Percentiles rank a stretch among this genome's conserved stretches.
Conservation (phyloP, 2,329 filamentous ascomycete species). For the Furcasterigmium furcatum region DNA sequence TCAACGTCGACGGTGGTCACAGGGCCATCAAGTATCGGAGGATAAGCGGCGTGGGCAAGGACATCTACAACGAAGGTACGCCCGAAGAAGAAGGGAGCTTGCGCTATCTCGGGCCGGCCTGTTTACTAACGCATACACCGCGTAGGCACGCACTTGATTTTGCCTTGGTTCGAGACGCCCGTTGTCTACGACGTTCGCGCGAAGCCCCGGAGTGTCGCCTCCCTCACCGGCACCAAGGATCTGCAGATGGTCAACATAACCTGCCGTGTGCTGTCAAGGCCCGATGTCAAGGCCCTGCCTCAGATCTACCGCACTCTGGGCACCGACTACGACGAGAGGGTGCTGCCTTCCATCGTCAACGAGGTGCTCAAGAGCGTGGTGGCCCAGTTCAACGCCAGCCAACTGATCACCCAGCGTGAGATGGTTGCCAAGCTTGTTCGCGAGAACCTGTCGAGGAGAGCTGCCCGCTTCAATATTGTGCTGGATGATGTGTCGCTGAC, state of each 20-base stretch:
- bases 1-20: constrained; percentile 95
- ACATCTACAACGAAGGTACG: constrained; percentile 91
- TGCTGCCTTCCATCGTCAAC: constrained; percentile 96
- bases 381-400: constrained; percentile 96
- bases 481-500: constrained; percentile 97
- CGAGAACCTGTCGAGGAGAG: constrained; percentile 87
- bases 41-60: constrained; percentile 87
- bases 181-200: constrained; percentile 97
- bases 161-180: constrained; percentile 97
- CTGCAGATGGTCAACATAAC: constrained; percentile 99
- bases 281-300: constrained; percentile 81
- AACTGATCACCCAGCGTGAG: constrained; percentile 98
- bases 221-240: constrained; percentile 97
- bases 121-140: constrained; percentile 1
- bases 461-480: constrained; percentile 94
- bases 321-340: constrained; percentile 93
- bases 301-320: constrained; percentile 97
- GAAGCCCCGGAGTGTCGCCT: constrained; percentile 94
- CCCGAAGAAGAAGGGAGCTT: no score
- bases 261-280: constrained; percentile 94
- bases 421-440: constrained; percentile 88
- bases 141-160: constrained; percentile 82
- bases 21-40: constrained; percentile 98
- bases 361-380: constrained; percentile 99
- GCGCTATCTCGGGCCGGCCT: no score